Percentiles rank a stretch among this genome's conserved stretches.
These are phyloP conservation scores for Pulveroboletus sp. DNA, from an alignment of 768 basidiomycete species.

Conservation along the genomic window DNA sequence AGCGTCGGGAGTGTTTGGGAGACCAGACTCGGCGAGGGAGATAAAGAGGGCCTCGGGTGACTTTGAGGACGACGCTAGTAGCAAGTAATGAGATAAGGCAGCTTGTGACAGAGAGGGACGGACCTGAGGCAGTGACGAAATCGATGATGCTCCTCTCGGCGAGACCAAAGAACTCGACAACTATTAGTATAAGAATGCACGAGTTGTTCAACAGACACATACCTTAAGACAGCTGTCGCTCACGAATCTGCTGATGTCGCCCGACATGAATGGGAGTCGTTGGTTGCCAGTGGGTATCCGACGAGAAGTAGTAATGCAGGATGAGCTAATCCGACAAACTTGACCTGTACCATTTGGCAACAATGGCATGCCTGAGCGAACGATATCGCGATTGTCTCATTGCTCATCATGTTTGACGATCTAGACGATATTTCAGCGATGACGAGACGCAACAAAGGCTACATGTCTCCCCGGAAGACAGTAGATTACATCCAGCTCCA, in stretches of 20 bases:
- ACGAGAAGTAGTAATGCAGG: background rate
- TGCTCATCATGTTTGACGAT: conserved; percentile 8
- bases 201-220: conserved; percentile 19
- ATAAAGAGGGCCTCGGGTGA: conserved; percentile 72
- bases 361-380: too few relatives aligned
- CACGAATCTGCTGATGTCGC: conserved; percentile 64
- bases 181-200: background rate
- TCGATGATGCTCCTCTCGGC: conserved; percentile 81
- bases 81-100: background rate
- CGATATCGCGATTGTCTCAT: background rate
- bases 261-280: conserved; percentile 43
- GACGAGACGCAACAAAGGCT: background rate
- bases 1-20: conserved; percentile 76
- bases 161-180: conserved; percentile 68
- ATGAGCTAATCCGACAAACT: background rate
- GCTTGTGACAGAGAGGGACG: conserved; percentile 9
- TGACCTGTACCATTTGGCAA: too few relatives aligned
- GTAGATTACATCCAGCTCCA: conserved; percentile 25
- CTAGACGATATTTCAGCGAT: background rate
- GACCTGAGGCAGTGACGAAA: conserved; percentile 84
- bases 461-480: conserved; percentile 12
- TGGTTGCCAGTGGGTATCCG: too few relatives aligned
- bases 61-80: conserved; percentile 71
- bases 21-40: conserved; percentile 69
- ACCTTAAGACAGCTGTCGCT: conserved; percentile 75